phyloP scores from a whole-genome alignment of 2,329 filamentous ascomycete species.

The Podosphaera xanthii region DNA sequence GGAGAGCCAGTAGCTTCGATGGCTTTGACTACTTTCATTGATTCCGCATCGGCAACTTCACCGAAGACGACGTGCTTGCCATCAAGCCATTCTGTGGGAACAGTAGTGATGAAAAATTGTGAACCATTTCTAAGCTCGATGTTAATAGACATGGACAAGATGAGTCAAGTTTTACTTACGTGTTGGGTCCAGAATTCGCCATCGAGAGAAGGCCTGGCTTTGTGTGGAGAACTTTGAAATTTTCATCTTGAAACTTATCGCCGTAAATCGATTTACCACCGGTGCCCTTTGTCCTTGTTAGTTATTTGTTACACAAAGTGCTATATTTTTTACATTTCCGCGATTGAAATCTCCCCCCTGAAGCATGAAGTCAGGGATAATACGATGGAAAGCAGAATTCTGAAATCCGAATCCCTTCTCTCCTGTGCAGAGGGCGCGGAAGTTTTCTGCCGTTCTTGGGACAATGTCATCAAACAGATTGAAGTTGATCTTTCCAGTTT shows the following conservation, averaged over 20 bases:
- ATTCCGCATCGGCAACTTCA: slow-evolving; percentile 28
- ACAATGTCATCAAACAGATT: slow-evolving; percentile 60
- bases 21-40: slow-evolving; percentile 31
- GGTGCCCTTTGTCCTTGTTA: slow-evolving; percentile 32
- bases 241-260: slow-evolving; percentile 86
- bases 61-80: slow-evolving; percentile 75
- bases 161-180: slow-evolving; percentile 27
- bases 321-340: slow-evolving; percentile 44
- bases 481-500: slow-evolving; percentile 63
- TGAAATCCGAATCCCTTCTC: slow-evolving; percentile 68
- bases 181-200: slow-evolving; percentile 92
- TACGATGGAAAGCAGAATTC: slow-evolving; percentile 71
- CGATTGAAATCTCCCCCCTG: slow-evolving; percentile 93
- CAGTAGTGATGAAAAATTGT: slow-evolving; percentile 95
- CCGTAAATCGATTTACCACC: slow-evolving; percentile 89
- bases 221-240: slow-evolving; percentile 57
- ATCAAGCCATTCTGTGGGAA: slow-evolving; percentile 68
- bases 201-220: slow-evolving; percentile 68
- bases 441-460: slow-evolving; percentile 91
- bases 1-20: slow-evolving; percentile 36
- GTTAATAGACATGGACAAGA: background rate
- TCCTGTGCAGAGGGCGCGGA: slow-evolving; percentile 71
- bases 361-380: slow-evolving; percentile 87
- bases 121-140: slow-evolving; percentile 56
- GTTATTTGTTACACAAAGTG: slow-evolving; percentile 4